These are phyloP conservation scores for Nothophytophthora sp. DNA, from an alignment of 352 stramenopile species.

Conservation along the genomic window DNA sequence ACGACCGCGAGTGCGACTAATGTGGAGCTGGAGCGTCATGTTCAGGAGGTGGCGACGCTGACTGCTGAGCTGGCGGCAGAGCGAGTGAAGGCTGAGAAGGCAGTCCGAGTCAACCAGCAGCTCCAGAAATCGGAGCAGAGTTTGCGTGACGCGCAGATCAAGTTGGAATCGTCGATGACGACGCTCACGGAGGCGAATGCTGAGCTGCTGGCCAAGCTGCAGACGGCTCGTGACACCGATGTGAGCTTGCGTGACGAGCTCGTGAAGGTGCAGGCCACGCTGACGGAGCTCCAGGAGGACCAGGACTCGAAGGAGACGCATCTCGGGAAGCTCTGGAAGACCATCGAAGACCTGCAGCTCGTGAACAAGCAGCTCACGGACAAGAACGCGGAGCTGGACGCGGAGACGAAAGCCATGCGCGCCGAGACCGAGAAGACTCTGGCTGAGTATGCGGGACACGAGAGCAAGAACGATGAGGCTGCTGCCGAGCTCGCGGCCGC, in stretches of 20 bases:
- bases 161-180: conserved; percentile 33
- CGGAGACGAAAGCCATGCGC: conserved; percentile 41
- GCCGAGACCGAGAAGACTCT: conserved; percentile 39
- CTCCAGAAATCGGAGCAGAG: conserved; percentile 19
- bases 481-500: conserved; percentile 27
- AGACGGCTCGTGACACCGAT: conserved; percentile 4
- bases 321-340: conserved; percentile 55
- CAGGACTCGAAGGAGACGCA: conserved; percentile 48
- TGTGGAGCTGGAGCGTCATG: conserved; percentile 20
- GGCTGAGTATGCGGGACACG: conserved; percentile 28
- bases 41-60: conserved; percentile 17
- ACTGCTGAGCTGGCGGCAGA: conserved; percentile 23
- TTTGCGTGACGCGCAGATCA: conserved; percentile 21
- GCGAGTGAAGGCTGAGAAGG: conserved; percentile 14
- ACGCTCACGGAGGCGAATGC: too few relatives aligned
- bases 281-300: conserved; percentile 35
- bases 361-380: conserved; percentile 46
- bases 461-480: conserved; percentile 30
- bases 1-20: conserved; percentile 22
- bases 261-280: conserved; percentile 25
- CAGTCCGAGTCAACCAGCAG: conserved; percentile 12
- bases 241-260: conserved; percentile 18
- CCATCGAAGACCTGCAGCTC: conserved; percentile 51
- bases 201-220: too few relatives aligned
- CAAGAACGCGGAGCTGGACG: conserved; percentile 44